Evolutionary conservation across 2,329 filamentous ascomycete genomes (phyloP), one percentile per base, ranked within the genome.

Genomic region (Phyllosticta citrichinensis): DNA sequence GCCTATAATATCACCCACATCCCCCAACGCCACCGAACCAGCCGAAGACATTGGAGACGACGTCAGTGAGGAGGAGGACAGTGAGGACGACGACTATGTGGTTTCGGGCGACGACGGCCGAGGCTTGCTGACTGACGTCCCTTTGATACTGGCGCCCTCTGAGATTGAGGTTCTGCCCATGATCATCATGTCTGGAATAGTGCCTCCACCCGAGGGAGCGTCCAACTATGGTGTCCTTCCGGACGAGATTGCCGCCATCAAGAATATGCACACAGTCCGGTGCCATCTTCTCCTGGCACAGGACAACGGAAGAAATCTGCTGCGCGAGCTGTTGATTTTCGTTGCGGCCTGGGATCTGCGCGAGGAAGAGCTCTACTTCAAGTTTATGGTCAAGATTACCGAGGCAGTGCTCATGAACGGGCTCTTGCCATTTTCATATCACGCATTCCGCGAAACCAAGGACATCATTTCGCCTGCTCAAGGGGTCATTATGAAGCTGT

Each of bases 311-410:
- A 87, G 92, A 66, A 96, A 95, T 69, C 79, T 97, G 3, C 79
- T 97, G 1, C 83, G 93, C 61, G 93, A 97, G 73, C 83, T 97
- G 68, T 80, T 97, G 52, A 95, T 97, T 62, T 97, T 97, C 72
- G 96, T 97, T 64, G 93, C 93, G 5, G 92, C 96, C 9, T 97
- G 93, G 93, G 93, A 97, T 70, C 86, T 97, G 68, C 88, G 91
- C 51, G 92, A 97, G 71, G 87, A 93, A 63, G 91, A 95, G 63
- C 84, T 96, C 47, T 96, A 97, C 69, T 97, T 96, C 78, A 93
- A 96, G 72, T 90, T 97, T 72, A 97, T 95, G 74, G 88, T 91
- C 53, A 92, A 97, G 74, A 96, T 97, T 63, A 90, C 97, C 75
- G 90, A 96, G 71, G 90, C 93, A 0, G 89, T 97, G 55, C 85